phyloP scores from a whole-genome alignment of 257 asterid genomes.

The Jasminum sambac region DNA sequence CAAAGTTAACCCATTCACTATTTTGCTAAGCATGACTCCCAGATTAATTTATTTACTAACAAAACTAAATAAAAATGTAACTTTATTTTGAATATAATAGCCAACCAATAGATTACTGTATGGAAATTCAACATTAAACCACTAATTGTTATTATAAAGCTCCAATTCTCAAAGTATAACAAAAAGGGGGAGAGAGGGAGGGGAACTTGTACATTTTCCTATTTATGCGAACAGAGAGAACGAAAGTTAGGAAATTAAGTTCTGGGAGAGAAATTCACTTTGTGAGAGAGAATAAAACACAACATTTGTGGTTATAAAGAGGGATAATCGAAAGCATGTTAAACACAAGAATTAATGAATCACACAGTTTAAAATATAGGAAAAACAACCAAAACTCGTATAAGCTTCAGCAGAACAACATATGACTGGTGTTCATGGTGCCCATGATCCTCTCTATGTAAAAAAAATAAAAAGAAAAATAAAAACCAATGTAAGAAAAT shows the following conservation, averaged over 20 bases:
- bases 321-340: slow-evolving; percentile 53
- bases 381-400: background rate
- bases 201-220: slow-evolving; percentile 56
- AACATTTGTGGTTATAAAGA: slow-evolving; percentile 85
- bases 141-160: slow-evolving; percentile 4
- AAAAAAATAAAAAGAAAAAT: background rate
- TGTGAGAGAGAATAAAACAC: slow-evolving; percentile 68
- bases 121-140: slow-evolving; percentile 7
- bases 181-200: too few species aligned
- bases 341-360: slow-evolving; percentile 14
- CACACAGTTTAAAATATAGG: background rate
- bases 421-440: slow-evolving; percentile 95
- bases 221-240: slow-evolving; percentile 76
- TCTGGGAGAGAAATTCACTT: slow-evolving; percentile 73
- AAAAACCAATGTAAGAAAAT: slow-evolving; percentile 2
- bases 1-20: too few species aligned
- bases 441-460: slow-evolving; percentile 74
- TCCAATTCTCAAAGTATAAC: slow-evolving; percentile 11
- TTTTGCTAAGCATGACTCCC: too few species aligned
- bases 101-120: background rate
- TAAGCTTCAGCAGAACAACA: slow-evolving; percentile 10
- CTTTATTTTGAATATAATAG: background rate
- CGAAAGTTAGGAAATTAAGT: slow-evolving; percentile 85
- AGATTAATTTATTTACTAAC: too few species aligned
- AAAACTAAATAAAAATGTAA: too few species aligned